Evolutionary conservation across 1,139 yeast species (phyloP), one percentile per base, ranked within the genome.

Genomic region (Geotrichum siamense): DNA sequence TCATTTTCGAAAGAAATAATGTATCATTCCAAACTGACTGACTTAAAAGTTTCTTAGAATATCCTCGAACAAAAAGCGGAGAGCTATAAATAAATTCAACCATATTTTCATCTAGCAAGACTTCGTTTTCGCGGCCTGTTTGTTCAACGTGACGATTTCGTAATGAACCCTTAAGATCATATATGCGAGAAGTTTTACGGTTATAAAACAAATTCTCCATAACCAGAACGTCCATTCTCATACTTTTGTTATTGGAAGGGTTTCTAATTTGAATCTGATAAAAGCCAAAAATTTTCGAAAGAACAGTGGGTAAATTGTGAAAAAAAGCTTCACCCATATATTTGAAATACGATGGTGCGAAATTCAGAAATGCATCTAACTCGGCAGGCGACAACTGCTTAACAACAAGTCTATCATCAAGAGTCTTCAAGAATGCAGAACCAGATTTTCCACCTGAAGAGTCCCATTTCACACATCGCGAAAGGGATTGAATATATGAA

Each of bases 161-260:
- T 98, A 93, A 91, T 0, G 97, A 87, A 0, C 99, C 99, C 63
- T 93, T 93, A 61, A 93, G 72, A 63, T 93, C 99, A 64, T 91
- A 93, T 37, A 91, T 87, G 30, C 97, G 69, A 15, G 87, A 74
- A 48, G 93, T 82, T 53, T 82, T 82, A 46, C 80, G 75, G 56
- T 84, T 83, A 62, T 89, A 91, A 56, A 91, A 91, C 48, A 93
- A 67, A 58, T 93, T 91, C 65, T 93, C 99, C 96, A 89, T 91
- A 43, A 93, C 91, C 49, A 93, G 72, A 33, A 91, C 83, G 62
- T 91, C 96, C 83, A 89, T 82, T 51, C 83, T 81, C 58, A 84
- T 77, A 27, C 79, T 75, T 53, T 81, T 83, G 2, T 89, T 89
- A 1, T 84, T 79, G 23, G 75, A 68, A 2, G 84, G 76, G 57